Evolutionary conservation across 345 rosid species (phyloP), one percentile per base, ranked within the genome.

Genomic region (Populus alba): DNA sequence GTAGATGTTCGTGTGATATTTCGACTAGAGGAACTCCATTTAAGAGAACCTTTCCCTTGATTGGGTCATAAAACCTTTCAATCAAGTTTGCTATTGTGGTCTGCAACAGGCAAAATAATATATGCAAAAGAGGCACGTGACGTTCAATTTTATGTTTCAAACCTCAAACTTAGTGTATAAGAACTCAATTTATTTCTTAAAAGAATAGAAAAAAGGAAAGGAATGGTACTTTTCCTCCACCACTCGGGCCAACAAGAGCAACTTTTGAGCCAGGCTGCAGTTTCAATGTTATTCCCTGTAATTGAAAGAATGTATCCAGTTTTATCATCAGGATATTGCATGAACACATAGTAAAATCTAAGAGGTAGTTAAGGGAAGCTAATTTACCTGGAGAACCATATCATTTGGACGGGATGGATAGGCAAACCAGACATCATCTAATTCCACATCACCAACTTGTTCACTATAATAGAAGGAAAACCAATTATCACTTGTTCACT

Each of bases 191-290:
- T 57, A 22, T 55, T 22, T 27, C 10, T 39, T 55, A 37, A 59
- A 11, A n/a, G 4, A 43, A 53, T 49, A 43, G 68, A 68, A 39
- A 51, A 23, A 68, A 69, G 20, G 5, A 47, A 4, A 45, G 43
- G 6, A 75, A 75, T 75, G 35, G 84, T 89, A 95, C 97, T 85
- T 95, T 95, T 78, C 99, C 99, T 17, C 99, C 99, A 75, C 99
- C 99, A 75, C 98, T 95, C 65, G 96, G 99, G 77, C 99, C 99
- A 33, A 95, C 99, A 51, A 93, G 96, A 29, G 99, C 99, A 74
- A 91, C 88, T 88, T 93, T 95, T 55, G 97, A 89, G 78, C 93
- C 97, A 38, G 98, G 92, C 55, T 84, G 85, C 83, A 95, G 83
- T 85, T 92, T 93, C 81, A 92, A 85, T 41, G 94, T 81, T 87